Evolutionary conservation across 345 rosid genomes (phyloP).

Genomic region (Passiflora organensis): DNA sequence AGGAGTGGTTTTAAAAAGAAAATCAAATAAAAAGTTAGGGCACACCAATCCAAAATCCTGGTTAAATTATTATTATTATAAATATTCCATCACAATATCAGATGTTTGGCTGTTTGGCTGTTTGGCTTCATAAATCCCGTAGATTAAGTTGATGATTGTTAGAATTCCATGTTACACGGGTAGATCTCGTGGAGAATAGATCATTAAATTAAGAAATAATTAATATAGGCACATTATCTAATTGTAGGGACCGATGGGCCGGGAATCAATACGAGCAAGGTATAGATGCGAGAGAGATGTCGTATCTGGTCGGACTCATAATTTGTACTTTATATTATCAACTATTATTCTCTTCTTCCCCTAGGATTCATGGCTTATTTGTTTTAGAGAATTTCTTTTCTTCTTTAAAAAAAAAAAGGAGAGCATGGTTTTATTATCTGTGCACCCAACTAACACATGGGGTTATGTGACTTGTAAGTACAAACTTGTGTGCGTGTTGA

Average conservation of each 20-base stretch:
- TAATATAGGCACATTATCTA: background rate
- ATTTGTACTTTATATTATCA: too few species aligned
- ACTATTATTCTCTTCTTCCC: constrained; percentile 5
- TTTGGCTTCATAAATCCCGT: too few species aligned
- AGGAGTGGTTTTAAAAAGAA: too few species aligned
- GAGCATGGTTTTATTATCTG: background rate
- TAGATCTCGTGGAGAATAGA: constrained; percentile 1
- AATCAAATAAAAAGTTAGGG: too few species aligned
- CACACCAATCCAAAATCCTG: too few species aligned
- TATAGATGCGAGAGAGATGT: constrained; percentile 8
- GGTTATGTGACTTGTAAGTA: background rate
- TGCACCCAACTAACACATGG: constrained; percentile 8
- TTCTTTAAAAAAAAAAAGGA: background rate
- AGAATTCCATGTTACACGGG: too few species aligned
- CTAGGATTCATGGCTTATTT: constrained; percentile 13
- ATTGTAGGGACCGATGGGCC: background rate
- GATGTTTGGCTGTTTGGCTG: too few species aligned
- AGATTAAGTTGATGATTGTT: too few species aligned
- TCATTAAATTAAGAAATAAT: background rate
- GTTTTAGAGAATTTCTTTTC: too few species aligned
- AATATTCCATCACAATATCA: too few species aligned
- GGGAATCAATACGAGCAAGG: background rate
- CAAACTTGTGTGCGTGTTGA: background rate
- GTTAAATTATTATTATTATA: too few species aligned
- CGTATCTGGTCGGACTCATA: constrained; percentile 23